phyloP scores from a whole-genome alignment of 1,139 yeast species.

The Protomyces arabidopsidicola region DNA sequence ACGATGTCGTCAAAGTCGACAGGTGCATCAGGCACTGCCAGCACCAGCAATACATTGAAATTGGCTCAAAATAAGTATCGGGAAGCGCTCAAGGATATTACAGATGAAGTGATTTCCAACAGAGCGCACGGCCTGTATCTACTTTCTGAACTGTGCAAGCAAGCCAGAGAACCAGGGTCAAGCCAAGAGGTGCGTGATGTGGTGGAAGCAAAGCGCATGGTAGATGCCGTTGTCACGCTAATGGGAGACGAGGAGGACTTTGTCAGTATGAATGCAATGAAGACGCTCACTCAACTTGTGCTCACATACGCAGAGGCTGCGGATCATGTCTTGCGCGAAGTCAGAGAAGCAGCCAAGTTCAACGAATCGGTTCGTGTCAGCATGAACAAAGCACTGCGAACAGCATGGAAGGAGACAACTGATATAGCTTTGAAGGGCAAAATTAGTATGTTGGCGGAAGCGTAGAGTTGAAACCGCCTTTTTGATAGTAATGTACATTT shows the following conservation, averaged over 20 bases:
- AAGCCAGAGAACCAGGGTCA: neutral
- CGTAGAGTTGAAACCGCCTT: too few relatives aligned
- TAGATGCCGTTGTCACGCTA: conserved; percentile 53
- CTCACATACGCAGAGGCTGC: conserved; percentile 2
- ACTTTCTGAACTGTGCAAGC: conserved; percentile 52
- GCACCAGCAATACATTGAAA: neutral
- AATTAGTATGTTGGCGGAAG: too few relatives aligned
- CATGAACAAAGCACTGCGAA: neutral
- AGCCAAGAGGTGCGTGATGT: conserved; percentile 50
- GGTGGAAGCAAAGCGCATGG: conserved; percentile 52
- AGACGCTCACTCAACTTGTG: conserved; percentile 48
- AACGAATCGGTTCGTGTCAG: neutral
- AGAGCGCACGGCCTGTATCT: conserved; percentile 78
- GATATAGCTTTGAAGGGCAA: neutral
- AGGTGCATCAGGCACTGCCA: neutral
- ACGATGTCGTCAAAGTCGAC: neutral
- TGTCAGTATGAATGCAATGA: conserved; percentile 75
- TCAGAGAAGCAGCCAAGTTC: neutral
- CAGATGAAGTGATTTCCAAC: conserved; percentile 76
- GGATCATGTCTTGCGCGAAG: neutral
- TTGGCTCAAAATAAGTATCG: conserved; percentile 3
- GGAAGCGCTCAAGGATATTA: conserved; percentile 40
- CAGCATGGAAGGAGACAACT: neutral
- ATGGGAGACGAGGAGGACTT: conserved; percentile 79
- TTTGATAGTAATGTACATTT: too few relatives aligned